phyloP scores from a whole-genome alignment of 768 basidiomycete species.

The Tricholoma furcatifolium region DNA sequence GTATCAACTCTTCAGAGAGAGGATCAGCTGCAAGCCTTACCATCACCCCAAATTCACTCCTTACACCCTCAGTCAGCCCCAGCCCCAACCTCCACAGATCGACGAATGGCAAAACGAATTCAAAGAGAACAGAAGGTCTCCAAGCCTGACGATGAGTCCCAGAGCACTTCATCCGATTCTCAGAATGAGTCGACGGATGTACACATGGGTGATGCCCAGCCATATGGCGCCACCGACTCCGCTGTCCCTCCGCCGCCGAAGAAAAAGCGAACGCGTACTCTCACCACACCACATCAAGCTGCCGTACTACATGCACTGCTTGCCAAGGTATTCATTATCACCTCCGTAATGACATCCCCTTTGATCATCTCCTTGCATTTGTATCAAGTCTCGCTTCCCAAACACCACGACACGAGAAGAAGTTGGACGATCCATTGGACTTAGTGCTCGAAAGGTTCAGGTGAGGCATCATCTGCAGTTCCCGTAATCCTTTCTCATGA shows the following conservation, averaged over 20 bases:
- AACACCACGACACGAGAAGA: slow-evolving; percentile 87
- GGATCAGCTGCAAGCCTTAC: slow-evolving; percentile 23
- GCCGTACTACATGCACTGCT: slow-evolving; percentile 84
- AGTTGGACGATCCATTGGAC: slow-evolving; percentile 82
- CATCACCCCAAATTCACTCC: slow-evolving; percentile 25
- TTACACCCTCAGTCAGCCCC: slow-evolving; percentile 20
- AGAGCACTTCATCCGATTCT: slow-evolving; percentile 46
- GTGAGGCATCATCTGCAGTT: slow-evolving; percentile 39
- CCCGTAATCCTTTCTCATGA: slow-evolving; percentile 10
- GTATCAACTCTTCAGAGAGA: slow-evolving; percentile 18
- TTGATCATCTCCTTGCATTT: not conserved
- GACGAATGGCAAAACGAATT: slow-evolving; percentile 44
- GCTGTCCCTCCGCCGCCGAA: slow-evolving; percentile 54
- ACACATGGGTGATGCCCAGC: slow-evolving; percentile 49
- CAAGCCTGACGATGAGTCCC: slow-evolving; percentile 26
- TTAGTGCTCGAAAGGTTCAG: slow-evolving; percentile 90
- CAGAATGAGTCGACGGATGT: slow-evolving; percentile 60
- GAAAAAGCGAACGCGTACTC: slow-evolving; percentile 80
- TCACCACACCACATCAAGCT: slow-evolving; percentile 87
- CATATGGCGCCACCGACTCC: slow-evolving; percentile 34
- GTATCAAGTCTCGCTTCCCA: slow-evolving; percentile 77
- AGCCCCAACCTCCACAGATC: slow-evolving; percentile 26
- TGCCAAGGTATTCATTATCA: slow-evolving; percentile 61
- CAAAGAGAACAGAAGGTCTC: slow-evolving; percentile 29
- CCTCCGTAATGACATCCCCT: slow-evolving; percentile 9